Conservation (phyloP, 2,329 filamentous ascomycete species). For the Cladosporium sp. region DNA sequence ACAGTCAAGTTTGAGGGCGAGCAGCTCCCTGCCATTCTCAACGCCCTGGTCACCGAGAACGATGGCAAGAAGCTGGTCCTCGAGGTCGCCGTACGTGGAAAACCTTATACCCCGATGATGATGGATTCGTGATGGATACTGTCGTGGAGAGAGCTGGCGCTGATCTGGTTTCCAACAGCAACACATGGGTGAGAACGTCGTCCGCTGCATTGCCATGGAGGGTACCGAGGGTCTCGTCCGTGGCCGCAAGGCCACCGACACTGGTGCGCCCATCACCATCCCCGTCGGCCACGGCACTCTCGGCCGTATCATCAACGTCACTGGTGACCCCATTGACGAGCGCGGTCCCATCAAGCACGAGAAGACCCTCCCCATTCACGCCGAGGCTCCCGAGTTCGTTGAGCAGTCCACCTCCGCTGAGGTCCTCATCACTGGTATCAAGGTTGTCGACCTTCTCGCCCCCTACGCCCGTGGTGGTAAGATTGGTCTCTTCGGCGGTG, state of each 20-base stretch:
- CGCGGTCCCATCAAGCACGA: conserved; percentile 93
- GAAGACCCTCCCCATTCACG: conserved; percentile 86
- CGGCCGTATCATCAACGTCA: conserved; percentile 99
- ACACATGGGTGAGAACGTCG: conserved; percentile 99
- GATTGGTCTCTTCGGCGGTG: conserved; percentile 99
- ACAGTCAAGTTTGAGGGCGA: conserved; percentile 98
- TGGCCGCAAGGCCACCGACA: conserved; percentile 79
- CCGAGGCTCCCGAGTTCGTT: conserved; percentile 83
- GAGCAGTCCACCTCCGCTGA: conserved; percentile 96
- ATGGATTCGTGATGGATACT: conserved; percentile 6
- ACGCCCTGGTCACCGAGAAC: conserved; percentile 89
- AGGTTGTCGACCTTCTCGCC: conserved; percentile 98
- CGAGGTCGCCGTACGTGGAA: conserved; percentile 80
- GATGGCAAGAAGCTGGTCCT: conserved; percentile 90
- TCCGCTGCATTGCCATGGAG: conserved; percentile 99
- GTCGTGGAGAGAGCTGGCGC: conserved; percentile 6
- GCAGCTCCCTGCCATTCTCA: conserved; percentile 93
- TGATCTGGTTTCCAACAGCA: conserved; percentile 55
- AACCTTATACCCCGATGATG: conserved; percentile 13
- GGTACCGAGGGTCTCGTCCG: conserved; percentile 99
- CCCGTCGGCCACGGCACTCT: conserved; percentile 90
- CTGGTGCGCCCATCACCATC: conserved; percentile 91
- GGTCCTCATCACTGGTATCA: conserved; percentile 98
- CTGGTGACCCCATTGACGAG: conserved; percentile 99
- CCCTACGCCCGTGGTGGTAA: conserved; percentile 99